Conservation (phyloP, 2,329 filamentous ascomycete genomes). For the Colletotrichum scovillei region DNA sequence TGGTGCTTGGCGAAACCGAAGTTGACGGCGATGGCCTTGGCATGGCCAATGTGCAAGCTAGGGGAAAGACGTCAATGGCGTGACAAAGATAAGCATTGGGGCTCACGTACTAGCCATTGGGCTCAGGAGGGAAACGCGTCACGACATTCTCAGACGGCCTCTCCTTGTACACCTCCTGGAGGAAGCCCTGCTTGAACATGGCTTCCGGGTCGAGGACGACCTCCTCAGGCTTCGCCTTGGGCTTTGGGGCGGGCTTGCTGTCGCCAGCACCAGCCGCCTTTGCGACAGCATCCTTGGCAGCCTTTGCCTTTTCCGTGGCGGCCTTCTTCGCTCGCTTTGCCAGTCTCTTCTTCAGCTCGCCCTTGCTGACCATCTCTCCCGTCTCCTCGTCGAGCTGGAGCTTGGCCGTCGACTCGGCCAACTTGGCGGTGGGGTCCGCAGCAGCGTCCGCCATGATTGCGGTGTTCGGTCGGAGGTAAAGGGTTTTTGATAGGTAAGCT, state of each 20-base stretch:
- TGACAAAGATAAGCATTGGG: conserved; percentile 64
- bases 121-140: conserved; percentile 85
- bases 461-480: neutral
- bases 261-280: conserved; percentile 44
- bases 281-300: conserved; percentile 46
- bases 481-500: fast-evolving
- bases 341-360: conserved; percentile 70
- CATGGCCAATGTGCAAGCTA: conserved; percentile 76
- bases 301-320: conserved; percentile 62
- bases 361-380: conserved; percentile 74
- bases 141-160: conserved; percentile 70
- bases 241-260: conserved; percentile 39
- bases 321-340: conserved; percentile 70
- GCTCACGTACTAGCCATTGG: conserved; percentile 77
- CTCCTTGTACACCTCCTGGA: conserved; percentile 77
- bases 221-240: conserved; percentile 59
- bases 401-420: conserved; percentile 63
- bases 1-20: conserved; percentile 93
- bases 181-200: conserved; percentile 86
- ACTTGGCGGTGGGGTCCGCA: conserved; percentile 62
- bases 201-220: conserved; percentile 65
- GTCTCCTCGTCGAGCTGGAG: conserved; percentile 72
- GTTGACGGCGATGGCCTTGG: conserved; percentile 95
- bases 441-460: conserved; percentile 59
- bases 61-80: neutral